Evolutionary conservation across 2,329 filamentous ascomycete species (phyloP).

Genomic region (Ceratocystis colombiana): DNA sequence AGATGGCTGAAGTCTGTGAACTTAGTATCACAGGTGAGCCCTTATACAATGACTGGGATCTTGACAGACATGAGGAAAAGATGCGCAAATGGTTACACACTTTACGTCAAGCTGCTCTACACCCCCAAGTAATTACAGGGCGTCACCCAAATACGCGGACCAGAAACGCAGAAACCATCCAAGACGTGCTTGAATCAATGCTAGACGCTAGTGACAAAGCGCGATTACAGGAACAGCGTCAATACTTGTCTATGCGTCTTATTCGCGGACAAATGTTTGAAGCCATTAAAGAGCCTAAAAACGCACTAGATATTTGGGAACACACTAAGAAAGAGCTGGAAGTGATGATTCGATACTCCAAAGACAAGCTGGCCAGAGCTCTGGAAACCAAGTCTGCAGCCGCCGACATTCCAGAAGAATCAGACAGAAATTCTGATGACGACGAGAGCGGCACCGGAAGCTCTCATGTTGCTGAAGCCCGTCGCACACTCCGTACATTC

Average conservation of each 20-base stretch:
- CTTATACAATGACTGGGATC: constrained; percentile 51
- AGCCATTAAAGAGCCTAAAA: background rate
- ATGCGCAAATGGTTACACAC: constrained; percentile 74
- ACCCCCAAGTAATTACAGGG: constrained; percentile 67
- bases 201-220: background rate
- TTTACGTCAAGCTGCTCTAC: constrained; percentile 66
- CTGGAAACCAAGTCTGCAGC: background rate
- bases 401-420: background rate
- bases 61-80: constrained; percentile 51
- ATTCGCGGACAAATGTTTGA: background rate
- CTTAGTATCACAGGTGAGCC: constrained; percentile 57
- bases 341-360: background rate
- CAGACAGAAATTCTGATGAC: background rate
- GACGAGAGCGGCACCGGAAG: background rate
- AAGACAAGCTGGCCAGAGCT: background rate
- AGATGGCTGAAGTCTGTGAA: constrained; percentile 62
- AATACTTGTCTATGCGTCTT: constrained; percentile 27
- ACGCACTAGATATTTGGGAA: background rate
- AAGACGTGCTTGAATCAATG: background rate
- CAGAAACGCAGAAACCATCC: background rate
- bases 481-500: constrained; percentile 48
- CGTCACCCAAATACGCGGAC: constrained; percentile 30
- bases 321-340: background rate
- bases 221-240: constrained; percentile 22
- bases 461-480: background rate